Evolutionary conservation across 1,284 basidiomycete genomes (phyloP).

Genomic region (Sanghuangporus sanghuang): DNA sequence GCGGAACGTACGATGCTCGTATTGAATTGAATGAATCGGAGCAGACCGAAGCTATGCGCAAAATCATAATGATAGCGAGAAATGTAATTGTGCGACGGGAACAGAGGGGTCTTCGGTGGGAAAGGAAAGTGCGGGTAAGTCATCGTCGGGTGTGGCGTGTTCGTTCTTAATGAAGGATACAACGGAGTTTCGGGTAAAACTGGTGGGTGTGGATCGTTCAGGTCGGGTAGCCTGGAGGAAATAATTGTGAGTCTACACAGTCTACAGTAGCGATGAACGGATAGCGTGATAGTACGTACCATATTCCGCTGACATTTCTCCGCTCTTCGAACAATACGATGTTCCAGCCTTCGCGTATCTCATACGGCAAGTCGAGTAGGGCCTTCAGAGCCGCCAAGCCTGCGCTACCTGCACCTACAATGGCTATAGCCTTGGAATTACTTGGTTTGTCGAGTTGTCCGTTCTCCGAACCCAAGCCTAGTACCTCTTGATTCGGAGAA

Average conservation of each 20-base stretch:
- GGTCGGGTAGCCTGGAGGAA: slow-evolving; percentile 40
- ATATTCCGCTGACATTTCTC: slow-evolving; percentile 45
- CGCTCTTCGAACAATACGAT: slow-evolving; percentile 50
- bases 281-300: slow-evolving; percentile 25
- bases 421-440: slow-evolving; percentile 44
- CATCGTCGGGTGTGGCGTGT: slow-evolving; percentile 49
- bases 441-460: not conserved
- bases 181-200: slow-evolving; percentile 47
- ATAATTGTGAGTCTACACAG: not conserved
- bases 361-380: slow-evolving; percentile 40
- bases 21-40: slow-evolving; percentile 37
- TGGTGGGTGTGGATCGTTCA: slow-evolving; percentile 36
- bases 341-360: slow-evolving; percentile 35
- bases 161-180: slow-evolving; percentile 50
- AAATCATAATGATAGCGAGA: slow-evolving; percentile 42
- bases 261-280: not conserved
- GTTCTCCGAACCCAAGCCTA: not conserved
- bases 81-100: slow-evolving; percentile 42
- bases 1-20: slow-evolving; percentile 39
- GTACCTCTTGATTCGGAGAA: not conserved
- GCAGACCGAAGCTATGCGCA: slow-evolving; percentile 34
- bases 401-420: slow-evolving; percentile 48
- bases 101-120: slow-evolving; percentile 43
- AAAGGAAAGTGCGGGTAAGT: slow-evolving; percentile 49
- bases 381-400: slow-evolving; percentile 49